phyloP scores from a whole-genome alignment of 2,329 filamentous ascomycete genomes.

The Fusarium multiceps region DNA sequence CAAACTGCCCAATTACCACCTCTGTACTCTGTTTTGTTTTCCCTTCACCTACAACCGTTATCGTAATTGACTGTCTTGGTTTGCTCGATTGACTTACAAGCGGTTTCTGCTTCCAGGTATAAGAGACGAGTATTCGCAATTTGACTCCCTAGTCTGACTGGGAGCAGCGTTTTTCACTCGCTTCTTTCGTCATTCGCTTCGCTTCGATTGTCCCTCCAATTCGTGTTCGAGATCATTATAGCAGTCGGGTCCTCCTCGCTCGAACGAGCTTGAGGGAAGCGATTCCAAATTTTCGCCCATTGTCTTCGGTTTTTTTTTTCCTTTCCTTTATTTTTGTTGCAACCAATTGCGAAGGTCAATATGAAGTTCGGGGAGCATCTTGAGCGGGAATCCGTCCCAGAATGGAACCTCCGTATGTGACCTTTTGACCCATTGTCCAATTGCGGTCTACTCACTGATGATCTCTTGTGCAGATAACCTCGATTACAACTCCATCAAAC shows the following conservation, averaged over 20 bases:
- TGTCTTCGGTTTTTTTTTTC: background rate
- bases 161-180: slow-evolving; percentile 27
- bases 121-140: slow-evolving; percentile 4
- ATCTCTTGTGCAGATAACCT: slow-evolving; percentile 73
- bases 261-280: slow-evolving; percentile 6
- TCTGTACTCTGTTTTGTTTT: background rate
- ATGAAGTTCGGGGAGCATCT: slow-evolving; percentile 66
- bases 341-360: background rate
- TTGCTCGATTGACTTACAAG: slow-evolving; percentile 28
- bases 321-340: background rate
- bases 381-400: slow-evolving; percentile 79
- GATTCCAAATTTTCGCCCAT: slow-evolving; percentile 6
- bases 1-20: background rate
- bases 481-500: slow-evolving; percentile 88
- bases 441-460: slow-evolving; percentile 9
- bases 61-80: slow-evolving; percentile 26
- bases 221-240: slow-evolving; percentile 14
- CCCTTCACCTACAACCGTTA: background rate
- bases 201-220: slow-evolving; percentile 12
- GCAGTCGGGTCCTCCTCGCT: background rate
- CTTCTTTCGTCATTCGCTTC: slow-evolving; percentile 21
- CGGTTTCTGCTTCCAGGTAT: slow-evolving; percentile 9
- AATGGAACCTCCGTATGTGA: slow-evolving; percentile 79
- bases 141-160: background rate
- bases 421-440: slow-evolving; percentile 11